phyloP scores from a whole-genome alignment of 345 rosid species.

The Geranium rotundifolium region DNA sequence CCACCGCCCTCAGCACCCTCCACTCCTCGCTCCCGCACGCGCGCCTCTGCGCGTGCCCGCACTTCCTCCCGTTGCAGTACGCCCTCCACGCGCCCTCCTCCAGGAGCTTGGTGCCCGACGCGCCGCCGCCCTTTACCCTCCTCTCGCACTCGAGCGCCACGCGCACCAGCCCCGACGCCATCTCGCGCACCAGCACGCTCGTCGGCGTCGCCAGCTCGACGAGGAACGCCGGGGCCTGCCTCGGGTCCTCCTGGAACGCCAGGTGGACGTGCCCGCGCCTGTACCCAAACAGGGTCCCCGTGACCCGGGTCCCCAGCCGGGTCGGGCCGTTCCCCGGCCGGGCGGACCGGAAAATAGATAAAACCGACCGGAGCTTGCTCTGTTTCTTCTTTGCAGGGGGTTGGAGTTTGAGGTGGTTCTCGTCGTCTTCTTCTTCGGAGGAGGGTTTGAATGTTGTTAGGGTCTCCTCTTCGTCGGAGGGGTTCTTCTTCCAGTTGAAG shows the following conservation, averaged over 20 bases:
- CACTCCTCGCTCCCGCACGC: conserved; percentile 59
- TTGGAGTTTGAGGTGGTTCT: conserved; percentile 18
- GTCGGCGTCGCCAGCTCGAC: conserved; percentile 80
- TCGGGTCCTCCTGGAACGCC: conserved; percentile 70
- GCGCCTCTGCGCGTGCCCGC: conserved; percentile 63
- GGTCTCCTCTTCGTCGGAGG: conserved; percentile 36
- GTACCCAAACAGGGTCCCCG: conserved; percentile 80
- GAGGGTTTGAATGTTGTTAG: conserved; percentile 27
- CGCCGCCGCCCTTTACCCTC: conserved; percentile 23
- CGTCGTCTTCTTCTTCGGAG: conserved; percentile 21
- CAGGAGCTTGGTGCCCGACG: too few species aligned
- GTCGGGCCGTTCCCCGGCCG: conserved; percentile 20
- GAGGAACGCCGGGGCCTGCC: conserved; percentile 44
- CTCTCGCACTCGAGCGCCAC: conserved; percentile 73
- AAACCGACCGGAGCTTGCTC: conserved; percentile 54
- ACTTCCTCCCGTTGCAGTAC: conserved; percentile 82
- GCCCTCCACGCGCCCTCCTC: conserved; percentile 71
- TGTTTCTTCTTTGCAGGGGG: conserved; percentile 10
- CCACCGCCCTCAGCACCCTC: conserved; percentile 62
- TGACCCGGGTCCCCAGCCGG: conserved; percentile 40
- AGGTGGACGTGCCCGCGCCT: conserved; percentile 82
- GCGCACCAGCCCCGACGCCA: conserved; percentile 89
- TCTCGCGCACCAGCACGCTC: conserved; percentile 65
- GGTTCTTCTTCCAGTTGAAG: conserved; percentile 73
- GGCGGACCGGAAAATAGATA: conserved; percentile 26